These are phyloP conservation scores for Anthoceros angustus DNA, from an alignment of 225 moss, liverwort and hornwort genomes.

Conservation along the genomic window DNA sequence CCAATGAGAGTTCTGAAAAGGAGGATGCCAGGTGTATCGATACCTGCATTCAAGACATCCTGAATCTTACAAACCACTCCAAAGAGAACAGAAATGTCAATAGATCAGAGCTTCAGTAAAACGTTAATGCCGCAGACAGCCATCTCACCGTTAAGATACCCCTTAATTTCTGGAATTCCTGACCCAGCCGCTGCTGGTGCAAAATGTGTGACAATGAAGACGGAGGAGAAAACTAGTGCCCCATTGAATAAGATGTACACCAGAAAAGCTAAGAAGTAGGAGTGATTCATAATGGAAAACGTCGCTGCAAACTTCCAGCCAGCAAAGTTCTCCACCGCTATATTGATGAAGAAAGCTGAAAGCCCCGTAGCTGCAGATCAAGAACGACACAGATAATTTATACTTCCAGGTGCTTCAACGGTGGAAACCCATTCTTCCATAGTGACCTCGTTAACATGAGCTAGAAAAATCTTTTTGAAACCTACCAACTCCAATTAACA, in stretches of 20 bases:
- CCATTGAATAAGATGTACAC: constrained; percentile 70
- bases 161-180: constrained; percentile 98
- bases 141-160: constrained; percentile 77
- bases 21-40: constrained; percentile 97
- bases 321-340: constrained; percentile 96
- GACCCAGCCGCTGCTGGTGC: constrained; percentile 99
- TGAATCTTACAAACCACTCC: not conserved
- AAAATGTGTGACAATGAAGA: constrained; percentile 88
- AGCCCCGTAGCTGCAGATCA: constrained; percentile 75
- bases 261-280: constrained; percentile 78
- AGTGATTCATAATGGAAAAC: constrained; percentile 73
- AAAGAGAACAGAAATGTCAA: too few species aligned
- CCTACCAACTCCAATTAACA: constrained; percentile 86
- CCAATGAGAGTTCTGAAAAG: constrained; percentile 87
- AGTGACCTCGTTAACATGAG: not conserved
- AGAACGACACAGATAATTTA: not conserved
- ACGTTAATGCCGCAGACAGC: not conserved
- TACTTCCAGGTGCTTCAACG: not conserved
- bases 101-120: not conserved
- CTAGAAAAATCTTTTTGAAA: not conserved
- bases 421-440: not conserved
- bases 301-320: constrained; percentile 99
- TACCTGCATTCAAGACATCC: constrained; percentile 34
- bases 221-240: constrained; percentile 89
- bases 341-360: constrained; percentile 97